phyloP scores from a whole-genome alignment of 148 eudicot species.

The Persicaria tinctoria region DNA sequence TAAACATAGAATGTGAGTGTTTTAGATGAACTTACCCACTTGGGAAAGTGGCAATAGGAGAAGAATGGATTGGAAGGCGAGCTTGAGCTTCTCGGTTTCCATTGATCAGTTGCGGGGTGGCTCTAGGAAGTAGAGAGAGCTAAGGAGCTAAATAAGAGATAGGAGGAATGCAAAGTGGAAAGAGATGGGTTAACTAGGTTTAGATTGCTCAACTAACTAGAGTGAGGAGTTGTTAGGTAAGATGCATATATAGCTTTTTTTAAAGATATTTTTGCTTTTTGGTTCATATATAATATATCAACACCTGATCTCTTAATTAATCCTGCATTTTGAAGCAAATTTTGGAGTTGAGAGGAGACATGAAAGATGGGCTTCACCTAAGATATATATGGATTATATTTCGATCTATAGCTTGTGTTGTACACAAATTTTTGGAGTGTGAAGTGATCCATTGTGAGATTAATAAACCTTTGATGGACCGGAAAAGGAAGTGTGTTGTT shows the following conservation, averaged over 20 bases:
- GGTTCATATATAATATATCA: neutral
- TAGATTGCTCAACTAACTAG: conserved; percentile 10
- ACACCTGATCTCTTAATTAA: neutral
- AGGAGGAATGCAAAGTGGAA: neutral
- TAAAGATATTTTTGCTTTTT: neutral
- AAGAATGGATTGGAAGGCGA: neutral
- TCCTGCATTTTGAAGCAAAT: conserved; percentile 4
- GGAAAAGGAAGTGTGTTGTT: neutral
- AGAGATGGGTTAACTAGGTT: neutral
- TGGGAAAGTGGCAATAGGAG: neutral
- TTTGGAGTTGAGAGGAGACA: neutral
- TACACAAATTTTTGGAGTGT: neutral
- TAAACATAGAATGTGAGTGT: neutral
- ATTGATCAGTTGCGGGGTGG: neutral
- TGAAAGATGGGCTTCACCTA: conserved; percentile 10
- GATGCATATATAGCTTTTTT: neutral
- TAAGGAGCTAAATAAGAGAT: conserved; percentile 2
- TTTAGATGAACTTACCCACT: conserved; percentile 3
- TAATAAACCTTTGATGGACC: neutral
- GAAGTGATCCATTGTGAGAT: neutral
- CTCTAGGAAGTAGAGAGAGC: neutral
- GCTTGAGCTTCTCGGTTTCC: neutral
- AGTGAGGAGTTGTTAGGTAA: neutral
- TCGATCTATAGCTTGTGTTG: neutral
- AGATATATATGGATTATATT: neutral